A percentile compares a stretch with the other conserved stretches of the same genome.
phyloP scores from a whole-genome alignment of 2,329 filamentous ascomycete species.

The Fusarium hostae region DNA sequence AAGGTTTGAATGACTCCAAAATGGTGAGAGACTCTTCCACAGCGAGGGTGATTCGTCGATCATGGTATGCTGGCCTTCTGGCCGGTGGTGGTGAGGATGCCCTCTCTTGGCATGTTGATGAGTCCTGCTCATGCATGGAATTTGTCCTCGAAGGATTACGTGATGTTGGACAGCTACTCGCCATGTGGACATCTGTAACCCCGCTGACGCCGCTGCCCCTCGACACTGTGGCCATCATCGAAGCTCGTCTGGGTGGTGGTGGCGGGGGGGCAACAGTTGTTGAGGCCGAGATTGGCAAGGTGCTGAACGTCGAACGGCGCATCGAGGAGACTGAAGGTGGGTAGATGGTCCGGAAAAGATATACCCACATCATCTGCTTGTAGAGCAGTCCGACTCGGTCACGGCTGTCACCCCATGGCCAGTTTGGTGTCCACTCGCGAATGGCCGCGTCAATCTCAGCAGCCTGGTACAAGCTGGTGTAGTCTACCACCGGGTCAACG shows the following conservation, averaged over 20 bases:
- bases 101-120: slow-evolving; percentile 35
- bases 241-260: slow-evolving; percentile 48
- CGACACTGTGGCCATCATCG: slow-evolving; percentile 49
- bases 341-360: slow-evolving; percentile 70
- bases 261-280: slow-evolving; percentile 25
- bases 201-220: slow-evolving; percentile 33
- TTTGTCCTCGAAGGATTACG: slow-evolving; percentile 52
- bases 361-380: slow-evolving; percentile 74
- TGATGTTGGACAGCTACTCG: slow-evolving; percentile 49
- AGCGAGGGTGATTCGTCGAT: slow-evolving; percentile 62
- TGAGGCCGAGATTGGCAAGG: slow-evolving; percentile 37
- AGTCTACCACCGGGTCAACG: slow-evolving; percentile 77
- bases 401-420: slow-evolving; percentile 67
- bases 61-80: slow-evolving; percentile 60
- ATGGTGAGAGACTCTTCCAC: slow-evolving; percentile 68
- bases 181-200: slow-evolving; percentile 26
- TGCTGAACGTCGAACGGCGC: slow-evolving; percentile 48
- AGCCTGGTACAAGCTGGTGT: slow-evolving; percentile 76
- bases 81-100: slow-evolving; percentile 58
- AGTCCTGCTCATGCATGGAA: slow-evolving; percentile 54
- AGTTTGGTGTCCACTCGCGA: slow-evolving; percentile 76
- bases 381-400: slow-evolving; percentile 68
- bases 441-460: slow-evolving; percentile 81
- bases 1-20: slow-evolving; percentile 65
- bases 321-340: slow-evolving; percentile 56